A percentile compares a stretch with the other conserved stretches of the same genome.
Evolutionary conservation across 345 rosid genomes (phyloP).

Genomic region (Mallotus nudiflorus): DNA sequence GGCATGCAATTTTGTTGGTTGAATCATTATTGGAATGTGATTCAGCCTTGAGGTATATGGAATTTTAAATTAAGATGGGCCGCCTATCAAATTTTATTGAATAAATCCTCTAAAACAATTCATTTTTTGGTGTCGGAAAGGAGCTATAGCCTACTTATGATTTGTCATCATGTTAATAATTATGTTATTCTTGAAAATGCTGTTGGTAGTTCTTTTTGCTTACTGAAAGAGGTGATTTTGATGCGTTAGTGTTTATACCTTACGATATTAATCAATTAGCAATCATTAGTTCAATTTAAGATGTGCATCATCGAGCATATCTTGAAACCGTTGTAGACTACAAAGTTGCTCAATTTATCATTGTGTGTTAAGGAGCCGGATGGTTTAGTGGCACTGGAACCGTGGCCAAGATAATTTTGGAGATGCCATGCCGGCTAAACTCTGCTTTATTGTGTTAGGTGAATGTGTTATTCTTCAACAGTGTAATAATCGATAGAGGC

Average conservation of each 20-base stretch:
- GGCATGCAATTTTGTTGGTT: neutral
- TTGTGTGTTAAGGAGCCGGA: too few relatives aligned
- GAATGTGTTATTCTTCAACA: too few relatives aligned
- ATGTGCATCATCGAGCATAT: too few relatives aligned
- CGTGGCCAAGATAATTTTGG: too few relatives aligned
- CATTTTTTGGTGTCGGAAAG: neutral
- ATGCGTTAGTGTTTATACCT: neutral
- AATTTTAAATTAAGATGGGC: neutral
- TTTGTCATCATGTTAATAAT: neutral
- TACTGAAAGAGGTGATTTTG: neutral
- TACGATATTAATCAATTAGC: neutral
- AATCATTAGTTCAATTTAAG: neutral
- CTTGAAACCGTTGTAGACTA: too few relatives aligned
- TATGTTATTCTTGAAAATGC: neutral
- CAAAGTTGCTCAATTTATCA: too few relatives aligned
- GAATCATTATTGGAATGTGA: neutral
- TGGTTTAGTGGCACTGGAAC: too few relatives aligned
- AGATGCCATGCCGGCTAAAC: too few relatives aligned
- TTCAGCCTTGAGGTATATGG: neutral
- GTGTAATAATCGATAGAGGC: too few relatives aligned
- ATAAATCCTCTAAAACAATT: neutral
- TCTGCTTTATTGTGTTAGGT: too few relatives aligned
- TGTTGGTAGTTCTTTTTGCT: neutral
- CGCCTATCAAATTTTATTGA: neutral
- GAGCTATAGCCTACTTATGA: neutral